Percentiles rank a stretch among this genome's conserved stretches.
These are phyloP conservation scores for Peterozyma toletana DNA, from an alignment of 805 yeast genomes.

Conservation along the genomic window DNA sequence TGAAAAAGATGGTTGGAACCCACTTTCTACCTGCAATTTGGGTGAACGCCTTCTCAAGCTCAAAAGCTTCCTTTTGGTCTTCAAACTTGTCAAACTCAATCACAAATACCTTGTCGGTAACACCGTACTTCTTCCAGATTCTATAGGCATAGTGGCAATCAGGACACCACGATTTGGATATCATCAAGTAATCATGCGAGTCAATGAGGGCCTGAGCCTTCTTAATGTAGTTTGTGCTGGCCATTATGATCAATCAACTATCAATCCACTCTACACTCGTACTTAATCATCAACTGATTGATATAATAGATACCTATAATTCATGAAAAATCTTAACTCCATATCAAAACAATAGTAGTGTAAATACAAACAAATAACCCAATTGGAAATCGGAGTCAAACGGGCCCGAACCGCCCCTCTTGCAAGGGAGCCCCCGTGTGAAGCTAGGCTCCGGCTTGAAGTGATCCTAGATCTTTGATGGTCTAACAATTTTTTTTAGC, in stretches of 20 bases:
- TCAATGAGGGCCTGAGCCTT: constrained; percentile 40
- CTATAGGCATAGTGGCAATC: constrained; percentile 61
- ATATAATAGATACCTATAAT: too few species aligned
- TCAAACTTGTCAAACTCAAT: constrained; percentile 53
- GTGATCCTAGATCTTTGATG: constrained; percentile 2
- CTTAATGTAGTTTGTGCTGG: constrained; percentile 5
- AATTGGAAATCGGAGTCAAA: too few species aligned
- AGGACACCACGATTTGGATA: constrained; percentile 74
- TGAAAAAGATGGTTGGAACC: constrained; percentile 63
- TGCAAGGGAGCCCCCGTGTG: neutral
- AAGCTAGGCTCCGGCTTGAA: constrained; percentile 6
- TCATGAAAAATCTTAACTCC: neutral
- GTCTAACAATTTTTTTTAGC: too few species aligned
- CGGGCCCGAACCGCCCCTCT: too few species aligned
- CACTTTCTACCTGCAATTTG: constrained; percentile 53
- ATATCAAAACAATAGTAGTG: constrained; percentile 1
- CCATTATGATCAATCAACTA: neutral
- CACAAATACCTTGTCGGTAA: constrained; percentile 39
- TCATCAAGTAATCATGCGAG: constrained; percentile 42
- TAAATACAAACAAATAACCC: neutral
- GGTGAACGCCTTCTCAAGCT: constrained; percentile 49
- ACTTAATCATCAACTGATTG: neutral
- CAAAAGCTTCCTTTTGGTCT: constrained; percentile 39
- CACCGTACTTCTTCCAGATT: constrained; percentile 46
- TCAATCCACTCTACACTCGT: neutral